These are phyloP conservation scores for Erigeron philadelphicus DNA, from an alignment of 140 eudicot species.

Conservation along the genomic window DNA sequence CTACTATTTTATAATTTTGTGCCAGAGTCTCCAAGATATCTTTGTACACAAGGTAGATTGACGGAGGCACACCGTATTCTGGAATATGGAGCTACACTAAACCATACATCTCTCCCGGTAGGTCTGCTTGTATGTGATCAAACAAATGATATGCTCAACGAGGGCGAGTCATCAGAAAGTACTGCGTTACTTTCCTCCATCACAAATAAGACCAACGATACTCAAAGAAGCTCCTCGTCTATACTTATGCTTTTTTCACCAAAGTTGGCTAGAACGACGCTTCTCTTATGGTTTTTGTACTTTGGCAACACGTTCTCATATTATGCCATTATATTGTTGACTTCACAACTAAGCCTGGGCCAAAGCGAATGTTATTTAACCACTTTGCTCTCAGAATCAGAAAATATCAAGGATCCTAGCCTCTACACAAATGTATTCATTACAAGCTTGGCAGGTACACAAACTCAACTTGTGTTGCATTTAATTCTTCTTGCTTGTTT, in stretches of 20 bases:
- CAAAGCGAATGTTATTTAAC: constrained; percentile 38
- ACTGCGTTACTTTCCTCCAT: constrained; percentile 34
- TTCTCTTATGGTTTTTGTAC: constrained; percentile 64
- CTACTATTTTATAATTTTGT: constrained; percentile 44
- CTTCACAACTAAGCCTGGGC: constrained; percentile 69
- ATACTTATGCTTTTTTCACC: constrained; percentile 46
- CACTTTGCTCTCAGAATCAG: constrained; percentile 24
- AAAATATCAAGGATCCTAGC: constrained; percentile 29
- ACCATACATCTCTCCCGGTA: constrained; percentile 45
- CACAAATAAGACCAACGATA: constrained; percentile 14
- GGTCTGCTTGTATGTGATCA: constrained; percentile 53
- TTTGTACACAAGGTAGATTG: constrained; percentile 45
- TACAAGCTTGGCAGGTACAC: constrained; percentile 86
- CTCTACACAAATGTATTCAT: constrained; percentile 64
- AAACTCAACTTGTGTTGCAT: background rate
- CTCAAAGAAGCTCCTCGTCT: constrained; percentile 28
- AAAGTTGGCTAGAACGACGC: constrained; percentile 46
- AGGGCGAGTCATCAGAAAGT: constrained; percentile 37
- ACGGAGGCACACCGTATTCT: constrained; percentile 47
- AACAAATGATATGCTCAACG: constrained; percentile 1
- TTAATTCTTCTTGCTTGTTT: background rate
- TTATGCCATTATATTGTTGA: constrained; percentile 72
- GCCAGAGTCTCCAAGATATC: constrained; percentile 77
- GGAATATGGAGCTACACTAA: constrained; percentile 41
- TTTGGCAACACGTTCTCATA: constrained; percentile 80